Evolutionary conservation across 148 eudicot genomes (phyloP).

Genomic region (Rhododendron mucronatum): DNA sequence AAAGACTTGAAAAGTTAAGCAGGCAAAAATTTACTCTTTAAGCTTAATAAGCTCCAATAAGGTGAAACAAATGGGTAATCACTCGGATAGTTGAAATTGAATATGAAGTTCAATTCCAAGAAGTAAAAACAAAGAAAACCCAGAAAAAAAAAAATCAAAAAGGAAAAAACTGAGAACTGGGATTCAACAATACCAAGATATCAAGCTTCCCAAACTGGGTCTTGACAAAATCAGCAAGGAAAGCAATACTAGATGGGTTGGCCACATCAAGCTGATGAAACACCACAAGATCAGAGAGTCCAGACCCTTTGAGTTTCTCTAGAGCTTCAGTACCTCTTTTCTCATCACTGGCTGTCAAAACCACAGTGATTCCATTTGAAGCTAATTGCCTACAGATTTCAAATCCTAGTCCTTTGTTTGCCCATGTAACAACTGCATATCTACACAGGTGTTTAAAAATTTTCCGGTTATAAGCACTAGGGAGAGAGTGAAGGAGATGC

Average conservation of each 20-base stretch:
- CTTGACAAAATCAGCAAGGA: conserved; percentile 23
- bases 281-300: conserved; percentile 5
- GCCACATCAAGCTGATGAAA: conserved; percentile 29
- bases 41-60: background rate
- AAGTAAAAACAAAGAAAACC: background rate
- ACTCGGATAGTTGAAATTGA: background rate
- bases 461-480: too few relatives aligned
- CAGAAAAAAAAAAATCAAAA: background rate
- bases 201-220: conserved; percentile 6
- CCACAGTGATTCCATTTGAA: conserved; percentile 13
- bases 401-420: conserved; percentile 16
- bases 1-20: background rate
- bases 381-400: conserved; percentile 25
- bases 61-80: background rate
- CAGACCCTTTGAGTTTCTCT: conserved; percentile 18
- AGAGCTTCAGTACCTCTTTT: conserved; percentile 27
- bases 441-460: background rate
- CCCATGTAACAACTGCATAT: conserved; percentile 23
- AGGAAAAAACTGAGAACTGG: background rate
- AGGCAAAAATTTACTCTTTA: background rate
- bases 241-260: conserved; percentile 16
- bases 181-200: conserved; percentile 10
- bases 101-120: background rate
- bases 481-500: too few relatives aligned
- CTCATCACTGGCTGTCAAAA: conserved; percentile 24